Percentiles rank a stretch among this genome's conserved stretches.
These are phyloP conservation scores for Podosphaera leucotricha DNA, from an alignment of 2,329 filamentous ascomycete genomes.

Conservation along the genomic window DNA sequence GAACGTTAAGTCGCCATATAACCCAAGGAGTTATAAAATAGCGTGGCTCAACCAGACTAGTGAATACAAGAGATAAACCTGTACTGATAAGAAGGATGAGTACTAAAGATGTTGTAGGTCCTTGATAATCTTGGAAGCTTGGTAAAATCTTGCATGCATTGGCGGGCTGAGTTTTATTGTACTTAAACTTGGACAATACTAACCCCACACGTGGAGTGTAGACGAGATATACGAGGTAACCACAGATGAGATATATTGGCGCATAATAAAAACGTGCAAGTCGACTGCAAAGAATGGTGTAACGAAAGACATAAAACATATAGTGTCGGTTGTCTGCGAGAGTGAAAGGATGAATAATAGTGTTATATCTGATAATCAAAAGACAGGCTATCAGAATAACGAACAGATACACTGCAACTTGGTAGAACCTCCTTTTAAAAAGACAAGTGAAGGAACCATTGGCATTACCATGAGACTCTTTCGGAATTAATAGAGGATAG, in stretches of 20 bases:
- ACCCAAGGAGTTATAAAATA: conserved; percentile 95
- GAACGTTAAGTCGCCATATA: conserved; percentile 67
- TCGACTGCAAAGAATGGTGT: conserved; percentile 45
- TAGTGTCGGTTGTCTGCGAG: conserved; percentile 93
- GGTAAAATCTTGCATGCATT: neutral
- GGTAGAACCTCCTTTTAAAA: conserved; percentile 11
- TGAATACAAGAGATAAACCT: conserved; percentile 56
- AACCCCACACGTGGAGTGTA: neutral
- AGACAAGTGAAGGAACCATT: conserved; percentile 10
- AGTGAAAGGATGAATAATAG: conserved; percentile 84
- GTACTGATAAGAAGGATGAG: conserved; percentile 44
- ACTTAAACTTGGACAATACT: neutral
- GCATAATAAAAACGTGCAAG: conserved; percentile 42
- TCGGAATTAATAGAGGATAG: conserved; percentile 19
- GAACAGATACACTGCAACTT: conserved; percentile 1
- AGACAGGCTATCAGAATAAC: conserved; percentile 14
- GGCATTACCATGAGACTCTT: conserved; percentile 9
- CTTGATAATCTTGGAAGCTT: neutral
- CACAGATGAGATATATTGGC: conserved; percentile 45
- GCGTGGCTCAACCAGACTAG: conserved; percentile 78
- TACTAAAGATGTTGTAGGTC: conserved; percentile 25
- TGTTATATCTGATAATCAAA: conserved; percentile 52
- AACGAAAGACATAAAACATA: conserved; percentile 86
- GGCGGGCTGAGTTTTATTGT: neutral
- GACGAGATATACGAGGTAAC: conserved; percentile 35